Evolutionary conservation across 257 asterid genomes (phyloP), one percentile per base, ranked within the genome.

Genomic region (Solanum pinnatisectum): DNA sequence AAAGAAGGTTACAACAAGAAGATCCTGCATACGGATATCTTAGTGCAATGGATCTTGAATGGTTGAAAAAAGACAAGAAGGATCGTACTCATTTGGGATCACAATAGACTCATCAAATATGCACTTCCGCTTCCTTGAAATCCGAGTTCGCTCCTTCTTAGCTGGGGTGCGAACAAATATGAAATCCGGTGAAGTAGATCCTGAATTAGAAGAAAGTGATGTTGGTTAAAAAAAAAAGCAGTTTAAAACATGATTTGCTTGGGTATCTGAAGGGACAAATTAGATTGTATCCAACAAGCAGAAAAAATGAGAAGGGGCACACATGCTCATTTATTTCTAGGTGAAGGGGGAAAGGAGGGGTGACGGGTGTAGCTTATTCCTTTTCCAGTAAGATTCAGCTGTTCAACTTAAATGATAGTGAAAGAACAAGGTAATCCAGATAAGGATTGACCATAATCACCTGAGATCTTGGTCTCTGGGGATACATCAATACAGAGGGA

Each of bases 81-180:
- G 68, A 81, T 84, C 94, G 10, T 94, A 97, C 99, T 83, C 76
- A 60, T 94, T 92, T 73, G 95, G 68, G 81, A 97, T 35, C 78
- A 91, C 90, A 23, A 90, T 59, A 86, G 90, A 83, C 13, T 59
- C 89, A 90, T 95, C 99, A 74, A 88, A 67, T 85, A 90, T 30
- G 87, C 92, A 84, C 90, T 91, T 96, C 74, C 93, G 92, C 93
- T 94, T 96, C 94, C 90, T 94, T 77, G 78, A 87, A 90, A 91
- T 89, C 78, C 88, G 93, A 9, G 88, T 83, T 42, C 87, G 89
- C 91, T 97, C 98, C 89, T 87, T 94, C 82, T 90, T 76, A 77
- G 96, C 98, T 25, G 99, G 98, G 76, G 98, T 96, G 73, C 44
- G 94, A 86, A 97, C 88, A 87, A 90, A 82, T 63, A 90, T 89